Conservation (phyloP, 768 basidiomycete species). For the Suillus weaverae region DNA sequence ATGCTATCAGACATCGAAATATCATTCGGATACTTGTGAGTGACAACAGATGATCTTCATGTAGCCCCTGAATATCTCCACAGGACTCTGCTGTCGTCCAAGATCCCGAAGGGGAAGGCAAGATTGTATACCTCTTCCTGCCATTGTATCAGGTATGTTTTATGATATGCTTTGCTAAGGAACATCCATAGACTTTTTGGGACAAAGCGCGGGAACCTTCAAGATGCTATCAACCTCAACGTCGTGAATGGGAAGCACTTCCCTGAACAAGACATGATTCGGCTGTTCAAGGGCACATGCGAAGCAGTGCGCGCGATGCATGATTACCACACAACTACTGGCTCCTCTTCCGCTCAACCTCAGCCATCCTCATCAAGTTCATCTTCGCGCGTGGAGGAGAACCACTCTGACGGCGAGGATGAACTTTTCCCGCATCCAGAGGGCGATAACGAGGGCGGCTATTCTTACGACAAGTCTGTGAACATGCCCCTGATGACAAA, state of each 20-base stretch:
- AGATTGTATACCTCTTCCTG: conserved; percentile 95
- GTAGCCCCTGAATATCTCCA: conserved; percentile 5
- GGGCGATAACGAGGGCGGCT: conserved; percentile 71
- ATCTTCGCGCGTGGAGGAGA: conserved; percentile 21
- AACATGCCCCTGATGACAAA: conserved; percentile 63
- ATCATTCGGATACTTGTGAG: conserved; percentile 90
- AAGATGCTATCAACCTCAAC: conserved; percentile 90
- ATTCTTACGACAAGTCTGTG: conserved; percentile 57
- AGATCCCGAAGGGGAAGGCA: conserved; percentile 89
- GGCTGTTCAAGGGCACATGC: conserved; percentile 92
- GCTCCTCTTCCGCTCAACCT: conserved; percentile 22
- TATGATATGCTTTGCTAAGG: not conserved
- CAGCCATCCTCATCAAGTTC: conserved; percentile 24
- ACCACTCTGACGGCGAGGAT: conserved; percentile 53
- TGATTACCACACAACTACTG: conserved; percentile 61
- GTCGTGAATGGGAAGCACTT: conserved; percentile 80
- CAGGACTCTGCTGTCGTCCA: conserved; percentile 94
- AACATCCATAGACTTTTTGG: conserved; percentile 5
- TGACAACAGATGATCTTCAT: conserved; percentile 7
- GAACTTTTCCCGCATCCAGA: conserved; percentile 76
- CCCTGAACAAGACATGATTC: conserved; percentile 85
- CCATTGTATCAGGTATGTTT: conserved; percentile 80
- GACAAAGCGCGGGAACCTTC: conserved; percentile 82
- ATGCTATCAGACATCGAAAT: conserved; percentile 75
- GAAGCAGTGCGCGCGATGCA: conserved; percentile 95